Percentiles rank a stretch among this genome's conserved stretches.
Conservation (phyloP, 768 basidiomycete species). For the Lactarius sp. region DNA sequence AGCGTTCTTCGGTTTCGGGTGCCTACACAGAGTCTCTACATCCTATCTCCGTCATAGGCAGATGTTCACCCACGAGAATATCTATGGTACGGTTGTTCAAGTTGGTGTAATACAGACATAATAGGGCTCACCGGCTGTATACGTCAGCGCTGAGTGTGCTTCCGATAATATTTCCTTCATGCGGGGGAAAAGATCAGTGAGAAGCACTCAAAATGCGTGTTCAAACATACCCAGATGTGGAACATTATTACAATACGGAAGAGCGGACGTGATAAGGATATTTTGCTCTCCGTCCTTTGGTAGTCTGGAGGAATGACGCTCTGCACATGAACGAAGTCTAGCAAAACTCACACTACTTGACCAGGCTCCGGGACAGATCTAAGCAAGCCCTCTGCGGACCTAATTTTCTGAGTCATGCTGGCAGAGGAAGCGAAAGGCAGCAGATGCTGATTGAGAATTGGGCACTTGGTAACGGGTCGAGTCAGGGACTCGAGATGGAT, state of each 20-base stretch:
- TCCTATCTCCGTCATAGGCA: conserved; percentile 1
- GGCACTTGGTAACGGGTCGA: not conserved
- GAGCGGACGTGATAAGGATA: conserved; percentile 87
- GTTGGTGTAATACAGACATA: conserved; percentile 8
- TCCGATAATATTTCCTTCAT: conserved; percentile 81
- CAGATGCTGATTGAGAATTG: not conserved
- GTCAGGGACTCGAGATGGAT: not conserved
- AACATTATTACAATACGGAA: conserved; percentile 97
- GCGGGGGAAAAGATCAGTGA: not conserved
- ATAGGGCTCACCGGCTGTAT: conserved; percentile 73
- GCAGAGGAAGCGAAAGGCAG: not conserved
- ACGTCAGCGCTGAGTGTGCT: conserved; percentile 97
- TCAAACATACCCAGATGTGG: conserved; percentile 77
- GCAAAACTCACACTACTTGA: conserved; percentile 40
- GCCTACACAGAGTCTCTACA: conserved; percentile 32
- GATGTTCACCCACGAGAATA: conserved; percentile 50
- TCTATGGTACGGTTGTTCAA: conserved; percentile 33
- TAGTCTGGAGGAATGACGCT: conserved; percentile 37
- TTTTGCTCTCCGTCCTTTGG: conserved; percentile 87
- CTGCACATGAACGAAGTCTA: conserved; percentile 1
- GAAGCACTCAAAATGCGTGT: conserved; percentile 8
- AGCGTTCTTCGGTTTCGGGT: conserved; percentile 85
- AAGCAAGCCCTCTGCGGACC: conserved; percentile 41
- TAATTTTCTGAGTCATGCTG: conserved; percentile 37
- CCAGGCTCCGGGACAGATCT: conserved; percentile 40